Conservation (phyloP, 164 flowering plant genomes). For the Vitis labrusca region DNA sequence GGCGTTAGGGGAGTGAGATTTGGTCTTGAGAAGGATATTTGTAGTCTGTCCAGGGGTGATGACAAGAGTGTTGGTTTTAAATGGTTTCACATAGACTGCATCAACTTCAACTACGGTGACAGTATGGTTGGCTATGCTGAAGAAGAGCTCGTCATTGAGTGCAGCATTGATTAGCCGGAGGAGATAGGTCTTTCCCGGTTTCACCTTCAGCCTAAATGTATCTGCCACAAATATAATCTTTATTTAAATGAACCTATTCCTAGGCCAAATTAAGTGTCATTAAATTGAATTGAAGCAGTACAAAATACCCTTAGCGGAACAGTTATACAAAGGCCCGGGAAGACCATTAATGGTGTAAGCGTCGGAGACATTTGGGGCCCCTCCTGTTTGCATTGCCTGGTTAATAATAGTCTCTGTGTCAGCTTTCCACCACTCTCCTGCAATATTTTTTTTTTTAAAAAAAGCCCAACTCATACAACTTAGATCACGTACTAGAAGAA, state of each 20-base stretch:
- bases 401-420: constrained; percentile 26
- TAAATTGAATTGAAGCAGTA: not conserved
- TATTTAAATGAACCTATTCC: no score
- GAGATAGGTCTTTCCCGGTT: constrained; percentile 69
- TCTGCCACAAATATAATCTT: constrained; percentile 32
- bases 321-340: constrained; percentile 68
- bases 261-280: not conserved
- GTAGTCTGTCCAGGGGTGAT: constrained; percentile 83
- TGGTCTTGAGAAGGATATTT: constrained; percentile 65
- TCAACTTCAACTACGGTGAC: constrained; percentile 69
- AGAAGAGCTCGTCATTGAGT: constrained; percentile 77
- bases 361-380: constrained; percentile 39
- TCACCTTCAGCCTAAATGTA: constrained; percentile 65
- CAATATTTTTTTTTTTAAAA: not conserved
- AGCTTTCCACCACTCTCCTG: constrained; percentile 40
- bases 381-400: constrained; percentile 24
- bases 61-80: constrained; percentile 41
- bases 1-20: constrained; percentile 41
- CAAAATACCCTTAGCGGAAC: constrained; percentile 60
- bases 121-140: constrained; percentile 71
- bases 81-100: constrained; percentile 73
- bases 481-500: no score
- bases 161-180: constrained; percentile 82
- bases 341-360: constrained; percentile 79
- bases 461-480: no score